Percentiles rank a stretch among this genome's conserved stretches.
These are phyloP conservation scores for Angomonas ambiguus DNA, from an alignment of 208 protist species.

Conservation along the genomic window DNA sequence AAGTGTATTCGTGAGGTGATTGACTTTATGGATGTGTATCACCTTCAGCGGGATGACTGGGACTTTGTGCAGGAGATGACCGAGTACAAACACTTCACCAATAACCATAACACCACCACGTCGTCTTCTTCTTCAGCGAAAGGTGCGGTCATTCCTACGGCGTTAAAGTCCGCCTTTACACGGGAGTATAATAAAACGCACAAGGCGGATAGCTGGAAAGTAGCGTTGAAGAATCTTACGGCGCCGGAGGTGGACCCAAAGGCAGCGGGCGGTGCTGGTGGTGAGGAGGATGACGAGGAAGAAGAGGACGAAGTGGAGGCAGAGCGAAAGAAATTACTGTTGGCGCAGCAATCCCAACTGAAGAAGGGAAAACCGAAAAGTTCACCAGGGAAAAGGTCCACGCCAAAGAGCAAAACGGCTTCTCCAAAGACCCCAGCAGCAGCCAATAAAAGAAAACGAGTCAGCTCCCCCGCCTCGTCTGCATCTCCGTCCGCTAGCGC, in stretches of 20 bases:
- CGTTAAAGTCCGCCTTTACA: conserved; percentile 86
- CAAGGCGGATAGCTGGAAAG: conserved; percentile 61
- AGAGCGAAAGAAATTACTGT: conserved; percentile 1
- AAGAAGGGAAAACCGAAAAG: conserved; percentile 25
- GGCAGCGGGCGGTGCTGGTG: not conserved
- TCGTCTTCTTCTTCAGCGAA: conserved; percentile 9
- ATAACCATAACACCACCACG: not conserved
- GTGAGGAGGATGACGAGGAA: conserved; percentile 15
- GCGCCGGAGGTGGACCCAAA: conserved; percentile 26
- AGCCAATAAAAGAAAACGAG: too few species aligned
- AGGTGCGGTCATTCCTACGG: conserved; percentile 47
- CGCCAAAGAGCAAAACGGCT: not conserved
- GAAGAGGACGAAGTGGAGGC: not conserved
- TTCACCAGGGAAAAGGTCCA: conserved; percentile 15
- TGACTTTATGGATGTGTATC: conserved; percentile 81
- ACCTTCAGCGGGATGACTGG: conserved; percentile 86
- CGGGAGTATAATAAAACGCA: conserved; percentile 88
- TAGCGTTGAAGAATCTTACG: conserved; percentile 38
- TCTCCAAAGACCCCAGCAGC: conserved; percentile 2
- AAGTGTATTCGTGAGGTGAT: conserved; percentile 74
- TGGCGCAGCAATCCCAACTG: conserved; percentile 13
- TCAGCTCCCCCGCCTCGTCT: too few species aligned
- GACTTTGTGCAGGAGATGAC: conserved; percentile 74
- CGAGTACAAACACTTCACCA: conserved; percentile 72
- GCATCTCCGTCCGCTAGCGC: not conserved